A percentile compares a stretch with the other conserved stretches of the same genome.
Conservation (phyloP, 2,329 filamentous ascomycete species). For the Ophiostoma himal-ulmi region DNA sequence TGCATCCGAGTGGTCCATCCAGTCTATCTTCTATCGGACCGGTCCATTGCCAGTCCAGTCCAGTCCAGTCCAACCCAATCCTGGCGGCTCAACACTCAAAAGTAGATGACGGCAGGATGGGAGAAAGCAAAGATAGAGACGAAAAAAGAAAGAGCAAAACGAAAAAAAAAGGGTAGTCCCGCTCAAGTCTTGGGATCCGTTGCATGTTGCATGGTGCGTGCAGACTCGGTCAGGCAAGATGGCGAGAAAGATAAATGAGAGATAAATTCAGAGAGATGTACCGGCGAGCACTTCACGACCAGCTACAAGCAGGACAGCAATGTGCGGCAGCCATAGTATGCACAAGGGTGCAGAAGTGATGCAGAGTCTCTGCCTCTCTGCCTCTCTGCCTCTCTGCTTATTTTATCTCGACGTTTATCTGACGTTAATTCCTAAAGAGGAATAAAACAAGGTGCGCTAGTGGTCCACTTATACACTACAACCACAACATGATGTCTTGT, state of each 20-base stretch:
- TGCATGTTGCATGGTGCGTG: not conserved
- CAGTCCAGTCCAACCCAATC: not conserved
- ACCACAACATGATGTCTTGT: conserved; percentile 3
- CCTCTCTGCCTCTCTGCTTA: not conserved
- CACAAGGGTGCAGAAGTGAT: not conserved
- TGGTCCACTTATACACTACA: conserved; percentile 16
- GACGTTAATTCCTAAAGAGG: conserved; percentile 13
- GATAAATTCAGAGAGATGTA: no score
- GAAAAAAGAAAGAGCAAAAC: not conserved
- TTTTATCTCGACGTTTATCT: conserved; percentile 8
- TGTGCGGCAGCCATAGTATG: not conserved
- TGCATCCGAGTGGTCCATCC: not conserved
- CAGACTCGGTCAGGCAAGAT: not conserved
- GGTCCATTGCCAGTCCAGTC: not conserved
- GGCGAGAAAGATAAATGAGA: not conserved
- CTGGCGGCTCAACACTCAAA: not conserved
- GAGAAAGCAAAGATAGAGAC: not conserved
- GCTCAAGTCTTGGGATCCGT: not conserved
- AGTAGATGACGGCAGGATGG: not conserved
- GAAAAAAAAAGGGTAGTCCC: not conserved
- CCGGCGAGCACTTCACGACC: not conserved
- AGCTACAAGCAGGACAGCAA: not conserved
- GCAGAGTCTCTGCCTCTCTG: not conserved
- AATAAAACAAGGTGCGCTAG: not conserved
- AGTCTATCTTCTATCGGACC: not conserved